Evolutionary conservation across 495 filamentous ascomycete genomes (phyloP), one percentile per base, ranked within the genome.

Genomic region (Aspergillus ellipticus): DNA sequence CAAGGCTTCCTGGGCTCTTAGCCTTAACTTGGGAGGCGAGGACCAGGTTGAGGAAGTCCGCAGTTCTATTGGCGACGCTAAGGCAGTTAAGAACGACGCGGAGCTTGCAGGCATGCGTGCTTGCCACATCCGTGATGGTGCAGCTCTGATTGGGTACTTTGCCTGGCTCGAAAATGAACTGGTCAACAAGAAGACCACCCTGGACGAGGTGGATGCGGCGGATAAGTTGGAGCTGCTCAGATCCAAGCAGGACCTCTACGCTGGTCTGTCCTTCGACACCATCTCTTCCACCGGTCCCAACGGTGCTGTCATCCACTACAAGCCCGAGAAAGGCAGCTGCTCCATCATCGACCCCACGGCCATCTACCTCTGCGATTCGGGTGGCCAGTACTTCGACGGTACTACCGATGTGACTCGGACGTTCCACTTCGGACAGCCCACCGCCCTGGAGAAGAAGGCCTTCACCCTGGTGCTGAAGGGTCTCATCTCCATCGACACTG

Each of bases 381-480:
- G 95, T 22, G 93, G 87, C 19, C 95, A 99, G 70, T 99, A 92
- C 59, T 77, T 87, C 11, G 95, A 99, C 71, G 95, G 95, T 49
- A 99, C 95, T 1, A 99, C 95, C 0, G 95, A 99, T 67, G 93
- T 90, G 5, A 99, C 95, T 4, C 81, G 95, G 13, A 99, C 95
- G 0, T 77, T 96, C 39, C 95, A 99, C 60, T 97, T 97, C 66
- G 88, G 90, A 26, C 76, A 85, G 16, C 95, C 95, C 8, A 91
- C 88, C 1, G 84, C 85, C 13, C 86, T 90, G 63, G 92, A 99
- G 70, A 88, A 82, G 60, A 90, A 90, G 68, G 86, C 95, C 7
- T 97, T 96, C 69, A 99, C 95, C 10, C 79, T 99, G 11, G 95
- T 97, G 0, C 78, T 99, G 16, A 97, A 97, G 73, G 95, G 95